Evolutionary conservation across 495 filamentous ascomycete genomes (phyloP), one percentile per base, ranked within the genome.

Genomic region (Neurospora terricola): DNA sequence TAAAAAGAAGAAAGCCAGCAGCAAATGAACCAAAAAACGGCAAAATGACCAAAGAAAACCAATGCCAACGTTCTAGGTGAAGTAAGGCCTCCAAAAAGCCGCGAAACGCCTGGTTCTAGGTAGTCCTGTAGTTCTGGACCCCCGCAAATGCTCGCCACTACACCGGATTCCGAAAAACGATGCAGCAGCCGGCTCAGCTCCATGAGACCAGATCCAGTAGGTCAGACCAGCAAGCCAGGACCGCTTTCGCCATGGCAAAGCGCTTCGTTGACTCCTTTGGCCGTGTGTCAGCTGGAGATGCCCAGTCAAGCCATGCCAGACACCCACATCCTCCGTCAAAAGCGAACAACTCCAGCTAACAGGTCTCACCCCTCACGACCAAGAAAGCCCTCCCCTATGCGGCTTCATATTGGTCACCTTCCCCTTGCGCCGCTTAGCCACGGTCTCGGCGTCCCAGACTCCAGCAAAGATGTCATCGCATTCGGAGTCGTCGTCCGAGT

Each of bases 401-500:
- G 70, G 70, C 72, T 73, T 59, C 72, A 73, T 71, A 48, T 70
- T 77, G 38, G 73, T 70, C 69, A 84, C 84, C 77, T 85, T 92
- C 72, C 83, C 83, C 80, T 85, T 85, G 75, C 93, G 85, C 76
- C 93, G 86, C 82, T 84, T 86, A 34, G 83, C 84, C 40, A 92
- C 94, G 45, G 89, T 80, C 69, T 87, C 87, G 18, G 90, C 84
- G 76, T 90, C 92, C 95, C 95, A 98, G 3, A 93, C 86, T 0
- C 95, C 95, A 12, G 89, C 86, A 83, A 98, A 98, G 70, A 98
- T 78, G 80, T 97, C 94, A 77, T 98, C 95, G 74, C 94, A 97
- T 83, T 98, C 95, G 70, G 96, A 93, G 78, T 97, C 94, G 80
- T 98, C 95, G 69, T 94, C 90, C 73, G 90, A 93, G 82, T 98